phyloP scores from a whole-genome alignment of 2,329 filamentous ascomycete species.

The Aspergillus tamarii region DNA sequence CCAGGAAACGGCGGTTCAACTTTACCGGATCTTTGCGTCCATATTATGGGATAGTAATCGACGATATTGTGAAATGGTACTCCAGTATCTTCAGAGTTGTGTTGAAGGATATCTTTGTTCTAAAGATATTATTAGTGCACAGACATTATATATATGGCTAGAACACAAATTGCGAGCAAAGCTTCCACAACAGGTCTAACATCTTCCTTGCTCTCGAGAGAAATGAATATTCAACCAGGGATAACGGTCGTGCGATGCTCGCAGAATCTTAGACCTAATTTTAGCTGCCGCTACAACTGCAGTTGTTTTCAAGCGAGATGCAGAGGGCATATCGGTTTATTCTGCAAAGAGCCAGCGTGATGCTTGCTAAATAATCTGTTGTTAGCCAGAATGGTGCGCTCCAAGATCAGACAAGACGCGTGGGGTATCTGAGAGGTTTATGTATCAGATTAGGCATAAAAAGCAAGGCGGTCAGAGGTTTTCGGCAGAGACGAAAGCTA shows the following conservation, averaged over 20 bases:
- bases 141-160: background rate
- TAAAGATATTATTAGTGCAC: too few relatives aligned
- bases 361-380: too few relatives aligned
- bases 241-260: background rate
- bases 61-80: background rate
- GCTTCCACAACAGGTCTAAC: background rate
- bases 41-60: background rate
- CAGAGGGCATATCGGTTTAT: too few relatives aligned
- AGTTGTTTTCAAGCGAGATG: background rate
- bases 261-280: background rate
- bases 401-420: too few relatives aligned
- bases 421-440: too few relatives aligned
- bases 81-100: background rate
- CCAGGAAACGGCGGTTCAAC: background rate
- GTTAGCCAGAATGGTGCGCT: too few relatives aligned
- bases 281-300: background rate
- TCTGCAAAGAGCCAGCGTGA: too few relatives aligned
- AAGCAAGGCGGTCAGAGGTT: too few relatives aligned
- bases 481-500: too few relatives aligned
- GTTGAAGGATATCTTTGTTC: too few relatives aligned
- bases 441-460: too few relatives aligned
- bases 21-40: background rate
- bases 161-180: background rate
- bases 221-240: background rate
- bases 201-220: background rate